Evolutionary conservation across 2,329 filamentous ascomycete species (phyloP), one percentile per base, ranked within the genome.

Genomic region (Sporothrix mexicana): DNA sequence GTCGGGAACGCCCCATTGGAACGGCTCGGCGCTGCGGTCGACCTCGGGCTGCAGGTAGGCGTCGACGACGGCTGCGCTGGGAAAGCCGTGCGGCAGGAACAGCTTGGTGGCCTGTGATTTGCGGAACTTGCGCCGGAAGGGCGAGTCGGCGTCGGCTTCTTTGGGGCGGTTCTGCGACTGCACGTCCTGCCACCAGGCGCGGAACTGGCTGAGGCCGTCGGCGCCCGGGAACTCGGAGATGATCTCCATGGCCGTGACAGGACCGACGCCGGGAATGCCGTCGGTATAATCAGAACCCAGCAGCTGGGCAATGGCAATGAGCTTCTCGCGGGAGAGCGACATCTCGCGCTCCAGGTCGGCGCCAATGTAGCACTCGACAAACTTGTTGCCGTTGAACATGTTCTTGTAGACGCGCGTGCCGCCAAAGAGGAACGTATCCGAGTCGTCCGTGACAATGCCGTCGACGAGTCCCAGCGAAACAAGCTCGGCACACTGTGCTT

Each of bases 351-450:
- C 93, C 0, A 99, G 85, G 78, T 99, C 96, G 0, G 85, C 85
- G 2, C 90, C 84, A 10, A 99, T 87, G 79, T 98, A 99, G 82
- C 96, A 98, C 83, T 99, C 96, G 57, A 99, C 96, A 77, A 94
- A 97, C 80, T 99, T 99, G 81, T 96, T 96, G 77, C 94, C 92
- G 82, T 98, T 99, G 86, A 99, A 99, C 94, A 99, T 97, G 84
- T 99, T 99, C 82, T 99, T 99, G 86, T 99, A 99, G 25, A 99
- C 92, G 20, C 95, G 88, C 0, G 94, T 99, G 51, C 96, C 97
- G 20, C 96, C 97, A 80, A 99, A 99, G 0, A 99, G 88, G 79
- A 99, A 99, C 0, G 92, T 97, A 84, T 99, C 96, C 2, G 93
- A 97, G 80, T 99, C 96, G 78, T 99, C 96, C 0, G 97, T 99